A percentile compares a stretch with the other conserved stretches of the same genome.
Conservation (phyloP, 140 eudicot genomes). For the Senecio squalidus region DNA sequence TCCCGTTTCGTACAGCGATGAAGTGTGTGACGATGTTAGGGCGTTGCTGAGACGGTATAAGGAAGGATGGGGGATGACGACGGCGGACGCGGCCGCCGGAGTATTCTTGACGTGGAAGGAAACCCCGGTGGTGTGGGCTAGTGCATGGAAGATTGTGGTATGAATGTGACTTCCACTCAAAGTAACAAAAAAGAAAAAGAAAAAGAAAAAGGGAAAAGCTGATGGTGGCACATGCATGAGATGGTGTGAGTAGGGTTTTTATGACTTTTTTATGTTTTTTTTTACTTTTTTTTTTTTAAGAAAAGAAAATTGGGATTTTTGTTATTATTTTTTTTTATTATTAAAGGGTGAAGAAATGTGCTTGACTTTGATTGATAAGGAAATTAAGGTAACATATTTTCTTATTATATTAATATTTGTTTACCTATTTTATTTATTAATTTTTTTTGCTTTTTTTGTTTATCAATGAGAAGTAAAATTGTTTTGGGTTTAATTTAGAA, state of each 20-base stretch:
- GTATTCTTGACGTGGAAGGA: conserved; percentile 90
- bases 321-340: conserved; percentile 1
- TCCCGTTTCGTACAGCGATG: conserved; percentile 56
- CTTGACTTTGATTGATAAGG: conserved; percentile 33
- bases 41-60: conserved; percentile 85
- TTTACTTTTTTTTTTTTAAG: conserved; percentile 18
- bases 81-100: conserved; percentile 53
- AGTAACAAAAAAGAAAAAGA: background rate
- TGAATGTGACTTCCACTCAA: conserved; percentile 33
- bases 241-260: conserved; percentile 26
- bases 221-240: conserved; percentile 41
- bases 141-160: conserved; percentile 90
- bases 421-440: background rate
- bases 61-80: conserved; percentile 89
- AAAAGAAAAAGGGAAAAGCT: conserved; percentile 19
- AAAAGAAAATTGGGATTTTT: conserved; percentile 28
- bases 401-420: conserved; percentile 10
- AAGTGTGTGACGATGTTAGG: conserved; percentile 84
- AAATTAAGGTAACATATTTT: conserved; percentile 34
- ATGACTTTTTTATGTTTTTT: conserved; percentile 11
- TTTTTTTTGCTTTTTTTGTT: background rate
- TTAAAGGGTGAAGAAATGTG: conserved; percentile 22
- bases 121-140: conserved; percentile 98
- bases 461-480: background rate
- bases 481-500: conserved; percentile 1